phyloP scores from a whole-genome alignment of 352 stramenopile genomes.

The Phytophthora citricola region DNA sequence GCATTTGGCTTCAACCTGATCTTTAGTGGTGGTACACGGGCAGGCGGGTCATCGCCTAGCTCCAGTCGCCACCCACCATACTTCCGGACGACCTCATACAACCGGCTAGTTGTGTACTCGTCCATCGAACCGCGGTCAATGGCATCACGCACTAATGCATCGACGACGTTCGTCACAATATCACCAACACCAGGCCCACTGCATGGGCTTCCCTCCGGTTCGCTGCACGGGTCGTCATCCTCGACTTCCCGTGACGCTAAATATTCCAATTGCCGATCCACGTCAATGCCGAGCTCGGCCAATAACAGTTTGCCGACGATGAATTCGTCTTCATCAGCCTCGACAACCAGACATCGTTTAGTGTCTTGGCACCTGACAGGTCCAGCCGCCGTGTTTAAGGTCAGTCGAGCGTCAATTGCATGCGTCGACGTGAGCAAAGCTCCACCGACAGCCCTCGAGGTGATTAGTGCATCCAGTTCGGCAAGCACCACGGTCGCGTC shows the following conservation, averaged over 20 bases:
- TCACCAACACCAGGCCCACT: neutral
- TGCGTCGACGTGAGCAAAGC: neutral
- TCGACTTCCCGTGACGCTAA: neutral
- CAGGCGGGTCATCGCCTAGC: slow-evolving; percentile 3
- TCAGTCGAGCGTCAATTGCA: neutral
- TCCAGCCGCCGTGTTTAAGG: slow-evolving; percentile 7
- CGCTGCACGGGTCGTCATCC: slow-evolving; percentile 3
- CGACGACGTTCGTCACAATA: slow-evolving; percentile 5
- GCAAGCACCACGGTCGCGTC: neutral
- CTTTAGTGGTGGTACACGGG: slow-evolving; percentile 1
- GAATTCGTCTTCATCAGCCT: slow-evolving; percentile 10
- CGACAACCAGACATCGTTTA: slow-evolving; percentile 8
- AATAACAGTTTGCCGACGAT: slow-evolving; percentile 3
- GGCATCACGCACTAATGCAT: slow-evolving; percentile 7
- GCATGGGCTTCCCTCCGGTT: neutral
- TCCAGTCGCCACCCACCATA: slow-evolving; percentile 15
- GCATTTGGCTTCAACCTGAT: slow-evolving; percentile 2
- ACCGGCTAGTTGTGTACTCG: slow-evolving; percentile 1
- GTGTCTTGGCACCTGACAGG: slow-evolving; percentile 9
- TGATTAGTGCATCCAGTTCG: neutral
- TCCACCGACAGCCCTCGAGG: neutral
- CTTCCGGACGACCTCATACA: neutral
- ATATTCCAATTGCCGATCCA: slow-evolving; percentile 6
- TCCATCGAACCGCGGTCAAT: slow-evolving; percentile 8
- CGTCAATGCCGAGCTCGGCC: slow-evolving; percentile 2